Evolutionary conservation across 352 stramenopile species (phyloP).

Genomic region (Chrysophaeum taylorii): DNA sequence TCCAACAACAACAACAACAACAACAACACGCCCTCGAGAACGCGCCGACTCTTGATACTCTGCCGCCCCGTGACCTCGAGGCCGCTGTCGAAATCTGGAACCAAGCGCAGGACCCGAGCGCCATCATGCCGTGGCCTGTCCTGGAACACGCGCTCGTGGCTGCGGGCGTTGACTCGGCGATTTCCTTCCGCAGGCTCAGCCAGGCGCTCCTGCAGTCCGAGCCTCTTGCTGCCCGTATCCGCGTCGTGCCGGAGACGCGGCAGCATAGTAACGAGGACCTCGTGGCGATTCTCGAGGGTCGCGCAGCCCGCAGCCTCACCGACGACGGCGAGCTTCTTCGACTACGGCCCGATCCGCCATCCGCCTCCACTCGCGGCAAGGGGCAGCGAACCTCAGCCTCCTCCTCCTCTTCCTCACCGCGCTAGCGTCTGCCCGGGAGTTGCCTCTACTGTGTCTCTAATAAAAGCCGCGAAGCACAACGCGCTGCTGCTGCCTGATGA

Average conservation of each 20-base stretch:
- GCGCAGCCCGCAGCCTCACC: background rate
- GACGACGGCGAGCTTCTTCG: slow-evolving; percentile 2
- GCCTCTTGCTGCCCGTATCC: background rate
- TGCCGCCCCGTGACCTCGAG: background rate
- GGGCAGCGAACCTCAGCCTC: too few relatives aligned
- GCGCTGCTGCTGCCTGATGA: too few relatives aligned
- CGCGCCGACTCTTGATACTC: background rate
- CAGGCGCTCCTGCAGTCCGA: slow-evolving; percentile 1
- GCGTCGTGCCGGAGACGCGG: background rate
- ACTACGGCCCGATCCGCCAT: too few relatives aligned
- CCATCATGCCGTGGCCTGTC: background rate
- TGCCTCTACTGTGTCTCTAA: too few relatives aligned
- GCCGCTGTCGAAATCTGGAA: background rate
- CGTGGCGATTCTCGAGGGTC: background rate
- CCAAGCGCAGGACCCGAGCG: background rate
- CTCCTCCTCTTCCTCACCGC: too few relatives aligned
- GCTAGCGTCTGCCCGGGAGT: too few relatives aligned
- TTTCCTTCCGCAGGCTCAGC: background rate
- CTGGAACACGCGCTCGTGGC: background rate
- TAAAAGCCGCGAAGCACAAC: too few relatives aligned
- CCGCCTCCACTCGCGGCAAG: too few relatives aligned
- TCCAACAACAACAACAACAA: background rate
- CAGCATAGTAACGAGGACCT: background rate
- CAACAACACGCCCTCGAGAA: background rate
- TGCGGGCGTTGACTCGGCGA: background rate